Percentiles rank a stretch among this genome's conserved stretches.
Conservation (phyloP, 2,329 filamentous ascomycete species). For the Fusarium praegraminearum region DNA sequence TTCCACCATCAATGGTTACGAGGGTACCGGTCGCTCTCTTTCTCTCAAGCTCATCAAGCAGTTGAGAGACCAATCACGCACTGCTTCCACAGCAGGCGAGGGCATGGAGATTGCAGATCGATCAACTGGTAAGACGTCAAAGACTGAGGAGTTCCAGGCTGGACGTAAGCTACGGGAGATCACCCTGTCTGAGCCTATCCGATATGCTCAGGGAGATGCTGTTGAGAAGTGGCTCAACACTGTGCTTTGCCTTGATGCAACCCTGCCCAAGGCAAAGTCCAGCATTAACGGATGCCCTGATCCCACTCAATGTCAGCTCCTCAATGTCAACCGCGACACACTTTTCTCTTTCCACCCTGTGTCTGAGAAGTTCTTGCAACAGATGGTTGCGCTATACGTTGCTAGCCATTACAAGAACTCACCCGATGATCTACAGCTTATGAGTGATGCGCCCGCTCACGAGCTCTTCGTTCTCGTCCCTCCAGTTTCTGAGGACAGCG, state of each 20-base stretch:
- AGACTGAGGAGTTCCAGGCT: conserved; percentile 71
- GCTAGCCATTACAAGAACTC: conserved; percentile 99
- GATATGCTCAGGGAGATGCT: conserved; percentile 89
- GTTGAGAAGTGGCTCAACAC: conserved; percentile 98
- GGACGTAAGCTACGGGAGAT: conserved; percentile 90
- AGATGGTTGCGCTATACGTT: conserved; percentile 98
- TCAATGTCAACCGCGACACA: conserved; percentile 96
- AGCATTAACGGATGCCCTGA: conserved; percentile 85
- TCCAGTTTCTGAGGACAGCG: conserved; percentile 80
- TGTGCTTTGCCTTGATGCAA: conserved; percentile 92
- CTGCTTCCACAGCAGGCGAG: conserved; percentile 65
- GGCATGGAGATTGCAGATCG: conserved; percentile 80
- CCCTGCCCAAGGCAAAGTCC: conserved; percentile 80
- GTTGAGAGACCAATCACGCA: conserved; percentile 89
- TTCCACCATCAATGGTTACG: conserved; percentile 98
- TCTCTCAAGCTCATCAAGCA: conserved; percentile 98
- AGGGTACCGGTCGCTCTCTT: conserved; percentile 93
- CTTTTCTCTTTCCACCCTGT: conserved; percentile 98
- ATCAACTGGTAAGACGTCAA: conserved; percentile 78
- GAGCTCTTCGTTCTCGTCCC: conserved; percentile 95
- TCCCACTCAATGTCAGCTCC: conserved; percentile 88
- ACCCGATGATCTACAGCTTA: conserved; percentile 96
- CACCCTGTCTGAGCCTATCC: conserved; percentile 91
- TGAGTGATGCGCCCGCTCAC: conserved; percentile 97
- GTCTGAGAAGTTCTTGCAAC: conserved; percentile 95